phyloP scores from a whole-genome alignment of 768 basidiomycete genomes.

The Xerocomellus intermedius region DNA sequence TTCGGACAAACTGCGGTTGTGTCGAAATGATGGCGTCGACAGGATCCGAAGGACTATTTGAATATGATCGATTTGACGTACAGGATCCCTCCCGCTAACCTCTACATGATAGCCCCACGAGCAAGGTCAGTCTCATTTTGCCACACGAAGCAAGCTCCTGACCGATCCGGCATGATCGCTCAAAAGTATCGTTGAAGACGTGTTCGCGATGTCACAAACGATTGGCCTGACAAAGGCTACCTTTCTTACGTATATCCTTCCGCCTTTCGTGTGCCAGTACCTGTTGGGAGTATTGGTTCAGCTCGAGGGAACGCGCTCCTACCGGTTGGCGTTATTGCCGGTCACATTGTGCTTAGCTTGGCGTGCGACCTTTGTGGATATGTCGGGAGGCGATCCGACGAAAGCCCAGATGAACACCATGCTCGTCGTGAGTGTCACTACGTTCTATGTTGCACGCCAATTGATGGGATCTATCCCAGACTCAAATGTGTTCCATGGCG shows the following conservation, averaged over 20 bases:
- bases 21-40: not conserved
- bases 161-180: not conserved
- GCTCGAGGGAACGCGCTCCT: conserved; percentile 37
- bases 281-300: conserved; percentile 54
- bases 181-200: not conserved
- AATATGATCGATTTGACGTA: not conserved
- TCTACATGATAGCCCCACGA: not conserved
- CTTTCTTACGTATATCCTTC: conserved; percentile 39
- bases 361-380: conserved; percentile 33
- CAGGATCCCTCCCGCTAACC: not conserved
- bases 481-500: conserved; percentile 11
- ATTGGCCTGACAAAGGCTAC: conserved; percentile 15
- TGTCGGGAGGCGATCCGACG: conserved; percentile 18
- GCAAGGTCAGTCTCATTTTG: conserved; percentile 2
- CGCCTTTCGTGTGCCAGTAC: conserved; percentile 48
- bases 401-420: conserved; percentile 14
- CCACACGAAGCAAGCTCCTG: not conserved
- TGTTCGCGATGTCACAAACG: conserved; percentile 7
- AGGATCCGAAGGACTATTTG: not conserved
- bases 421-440: conserved; percentile 19
- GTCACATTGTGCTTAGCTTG: conserved; percentile 44
- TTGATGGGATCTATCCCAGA: conserved; percentile 7
- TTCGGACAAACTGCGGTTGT: conserved; percentile 1
- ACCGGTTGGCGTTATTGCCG: conserved; percentile 51
- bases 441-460: not conserved